Conservation (phyloP, 2,329 filamentous ascomycete species). For the Xylaria sp. region DNA sequence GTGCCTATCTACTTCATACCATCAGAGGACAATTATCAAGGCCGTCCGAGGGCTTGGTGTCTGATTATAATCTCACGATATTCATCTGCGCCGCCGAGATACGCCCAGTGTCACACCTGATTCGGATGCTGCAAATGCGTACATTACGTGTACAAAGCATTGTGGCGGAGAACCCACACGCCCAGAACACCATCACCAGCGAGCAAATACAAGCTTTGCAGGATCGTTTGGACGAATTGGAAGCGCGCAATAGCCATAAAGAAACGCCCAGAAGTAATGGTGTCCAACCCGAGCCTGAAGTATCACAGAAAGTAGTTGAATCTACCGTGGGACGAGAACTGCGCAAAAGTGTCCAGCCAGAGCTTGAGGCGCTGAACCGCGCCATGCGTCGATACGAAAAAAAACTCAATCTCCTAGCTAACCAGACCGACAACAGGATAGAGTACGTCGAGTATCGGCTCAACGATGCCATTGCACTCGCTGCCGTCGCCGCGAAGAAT, state of each 20-base stretch:
- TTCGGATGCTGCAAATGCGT: constrained; percentile 81
- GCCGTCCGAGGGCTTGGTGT: constrained; percentile 86
- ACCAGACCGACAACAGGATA: constrained; percentile 81
- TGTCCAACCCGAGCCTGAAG: constrained; percentile 47
- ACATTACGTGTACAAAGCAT: constrained; percentile 85
- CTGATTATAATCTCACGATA: constrained; percentile 91
- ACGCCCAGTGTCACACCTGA: constrained; percentile 81
- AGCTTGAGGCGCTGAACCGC: constrained; percentile 87
- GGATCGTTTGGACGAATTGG: constrained; percentile 75
- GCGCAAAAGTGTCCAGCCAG: constrained; percentile 75
- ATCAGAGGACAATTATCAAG: constrained; percentile 84
- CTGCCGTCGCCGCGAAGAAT: constrained; percentile 75
- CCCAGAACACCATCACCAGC: constrained; percentile 51
- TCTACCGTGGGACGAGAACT: constrained; percentile 66
- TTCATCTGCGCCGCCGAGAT: constrained; percentile 90
- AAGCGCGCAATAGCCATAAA: constrained; percentile 63
- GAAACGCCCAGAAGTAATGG: constrained; percentile 30
- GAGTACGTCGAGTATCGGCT: constrained; percentile 76
- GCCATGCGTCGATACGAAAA: constrained; percentile 94
- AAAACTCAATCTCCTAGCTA: constrained; percentile 77
- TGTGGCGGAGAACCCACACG: constrained; percentile 66
- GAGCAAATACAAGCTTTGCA: constrained; percentile 67
- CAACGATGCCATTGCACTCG: constrained; percentile 82
- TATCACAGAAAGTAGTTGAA: constrained; percentile 54
- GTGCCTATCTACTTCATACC: constrained; percentile 85